A percentile compares a stretch with the other conserved stretches of the same genome.
phyloP scores from a whole-genome alignment of 2,329 filamentous ascomycete species.

The Aurifilum marmelostoma region DNA sequence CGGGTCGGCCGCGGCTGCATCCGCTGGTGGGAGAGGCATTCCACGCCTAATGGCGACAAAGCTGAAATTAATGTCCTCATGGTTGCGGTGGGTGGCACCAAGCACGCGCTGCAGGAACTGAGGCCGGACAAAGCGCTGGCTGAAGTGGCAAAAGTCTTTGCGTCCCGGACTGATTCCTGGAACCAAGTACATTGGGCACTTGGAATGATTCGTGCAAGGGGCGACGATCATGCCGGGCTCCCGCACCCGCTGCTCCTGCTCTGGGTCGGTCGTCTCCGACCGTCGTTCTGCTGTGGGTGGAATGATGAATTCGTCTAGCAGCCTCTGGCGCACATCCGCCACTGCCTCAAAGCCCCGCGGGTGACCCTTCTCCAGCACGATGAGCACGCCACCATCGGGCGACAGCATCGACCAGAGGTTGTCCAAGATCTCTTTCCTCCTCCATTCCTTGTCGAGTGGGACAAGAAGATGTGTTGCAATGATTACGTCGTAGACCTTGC shows the following conservation, averaged over 20 bases:
- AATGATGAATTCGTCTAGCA: conserved; percentile 76
- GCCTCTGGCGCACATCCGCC: conserved; percentile 77
- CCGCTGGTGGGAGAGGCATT: conserved; percentile 45
- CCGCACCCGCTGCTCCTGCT: conserved; percentile 46
- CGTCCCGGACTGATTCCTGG: conserved; percentile 72
- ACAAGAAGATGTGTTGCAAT: conserved; percentile 86
- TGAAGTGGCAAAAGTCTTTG: conserved; percentile 90
- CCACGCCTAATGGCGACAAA: conserved; percentile 87
- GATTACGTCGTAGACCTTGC: conserved; percentile 87
- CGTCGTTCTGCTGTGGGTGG: conserved; percentile 52
- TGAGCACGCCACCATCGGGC: conserved; percentile 81
- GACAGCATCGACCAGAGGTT: conserved; percentile 89
- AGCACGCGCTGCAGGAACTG: conserved; percentile 79
- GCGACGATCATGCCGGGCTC: conserved; percentile 68
- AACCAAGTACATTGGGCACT: conserved; percentile 84
- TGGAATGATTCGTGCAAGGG: conserved; percentile 84
- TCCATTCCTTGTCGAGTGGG: conserved; percentile 72
- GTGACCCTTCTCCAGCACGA: conserved; percentile 88
- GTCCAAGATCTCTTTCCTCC: conserved; percentile 77
- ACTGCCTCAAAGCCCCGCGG: conserved; percentile 91
- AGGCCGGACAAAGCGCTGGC: conserved; percentile 85
- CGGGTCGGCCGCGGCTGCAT: conserved; percentile 36
- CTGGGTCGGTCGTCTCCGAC: conserved; percentile 47
- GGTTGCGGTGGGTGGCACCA: conserved; percentile 70
- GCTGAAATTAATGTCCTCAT: conserved; percentile 89